phyloP scores from a whole-genome alignment of 208 protist species.

The Lotmaria passim region DNA sequence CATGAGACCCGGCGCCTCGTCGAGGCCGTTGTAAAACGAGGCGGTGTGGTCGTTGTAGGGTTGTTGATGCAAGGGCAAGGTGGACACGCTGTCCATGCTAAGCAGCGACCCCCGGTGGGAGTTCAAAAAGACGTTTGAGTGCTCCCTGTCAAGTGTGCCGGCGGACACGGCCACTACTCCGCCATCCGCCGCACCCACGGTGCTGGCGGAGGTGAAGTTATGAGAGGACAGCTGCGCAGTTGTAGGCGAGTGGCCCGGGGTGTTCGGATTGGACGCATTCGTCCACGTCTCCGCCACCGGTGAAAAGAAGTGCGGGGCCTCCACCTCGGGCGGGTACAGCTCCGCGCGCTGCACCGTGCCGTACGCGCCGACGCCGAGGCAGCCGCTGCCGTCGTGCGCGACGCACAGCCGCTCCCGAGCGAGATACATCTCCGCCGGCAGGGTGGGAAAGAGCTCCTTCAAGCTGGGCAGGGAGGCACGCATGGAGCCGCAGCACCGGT shows the following conservation, averaged over 20 bases:
- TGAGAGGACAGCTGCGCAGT: not conserved
- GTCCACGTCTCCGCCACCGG: slow-evolving; percentile 11
- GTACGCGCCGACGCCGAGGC: slow-evolving; percentile 63
- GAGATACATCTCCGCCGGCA: slow-evolving; percentile 49
- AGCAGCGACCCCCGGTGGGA: not conserved
- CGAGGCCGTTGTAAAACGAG: slow-evolving; percentile 48
- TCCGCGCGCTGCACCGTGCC: slow-evolving; percentile 67
- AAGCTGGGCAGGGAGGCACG: slow-evolving; percentile 26
- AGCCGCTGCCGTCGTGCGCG: slow-evolving; percentile 16
- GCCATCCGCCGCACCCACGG: not conserved
- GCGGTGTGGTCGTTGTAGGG: slow-evolving; percentile 46
- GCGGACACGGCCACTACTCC: not conserved
- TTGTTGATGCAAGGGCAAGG: slow-evolving; percentile 48
- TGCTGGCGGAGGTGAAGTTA: slow-evolving; percentile 17
- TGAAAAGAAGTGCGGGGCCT: slow-evolving; percentile 27
- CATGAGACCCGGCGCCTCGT: slow-evolving; percentile 3
- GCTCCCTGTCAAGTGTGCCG: not conserved
- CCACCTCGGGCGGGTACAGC: slow-evolving; percentile 51
- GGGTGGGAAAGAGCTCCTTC: slow-evolving; percentile 53
- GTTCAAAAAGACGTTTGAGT: slow-evolving; percentile 1
- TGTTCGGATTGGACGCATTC: slow-evolving; percentile 11
- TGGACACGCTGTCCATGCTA: slow-evolving; percentile 9
- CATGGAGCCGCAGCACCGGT: slow-evolving; percentile 17
- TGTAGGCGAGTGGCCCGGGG: slow-evolving; percentile 10
- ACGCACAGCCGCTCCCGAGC: slow-evolving; percentile 50